Base-by-base conservation (phyloP, 2,329 filamentous ascomycete species). In the Aspergillus sojae region DNA sequence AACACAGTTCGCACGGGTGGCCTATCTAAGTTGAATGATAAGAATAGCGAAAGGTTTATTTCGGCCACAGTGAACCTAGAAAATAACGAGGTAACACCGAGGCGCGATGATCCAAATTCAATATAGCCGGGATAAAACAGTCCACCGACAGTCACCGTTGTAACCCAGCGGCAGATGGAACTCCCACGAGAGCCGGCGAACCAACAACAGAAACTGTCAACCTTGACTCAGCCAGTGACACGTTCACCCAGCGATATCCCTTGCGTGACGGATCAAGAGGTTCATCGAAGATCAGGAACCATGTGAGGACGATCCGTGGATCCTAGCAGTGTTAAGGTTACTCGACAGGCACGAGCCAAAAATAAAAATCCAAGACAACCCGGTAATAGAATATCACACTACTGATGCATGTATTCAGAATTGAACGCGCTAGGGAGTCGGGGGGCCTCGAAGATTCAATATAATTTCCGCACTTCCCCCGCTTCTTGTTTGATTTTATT, bases 281-380 rank as follows among this genome's bases (percentile, higher is more conserved):
- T 16, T 55, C n/a, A 54, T 54, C 34, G 52, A 55, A 39, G 52
- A 55, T 55, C 52, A 39, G 57, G 65, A 62, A 61, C 52, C 57
- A 34, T 62, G 48, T 39, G 34, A 30, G 56, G 60, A 45, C 58
- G 65, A 67, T 65, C 65, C 63, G 63, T 65, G 65, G 65, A 67
- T 67, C 65, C 53, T 43, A 36, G 21, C 16, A 50, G 43, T 16
- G 58, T 59, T 54, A 54, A 50, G 59, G 53, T 41, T 54, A 54
- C 52, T 57, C 32, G 58, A 64, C 58, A 41, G 58, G 59, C 58
- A 64, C 56, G 57, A 65, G 60, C 46, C 39, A 50, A 39, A 59
- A 59, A 34, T 55, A 55, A 52, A 53, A 52, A 34, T 53, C 50
- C 50, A 53, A 53, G 23, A 53, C 50, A 23, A 21, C 43, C 21